A percentile compares a stretch with the other conserved stretches of the same genome.
Conservation (phyloP, 768 basidiomycete genomes). For the Auriscalpium orientale region DNA sequence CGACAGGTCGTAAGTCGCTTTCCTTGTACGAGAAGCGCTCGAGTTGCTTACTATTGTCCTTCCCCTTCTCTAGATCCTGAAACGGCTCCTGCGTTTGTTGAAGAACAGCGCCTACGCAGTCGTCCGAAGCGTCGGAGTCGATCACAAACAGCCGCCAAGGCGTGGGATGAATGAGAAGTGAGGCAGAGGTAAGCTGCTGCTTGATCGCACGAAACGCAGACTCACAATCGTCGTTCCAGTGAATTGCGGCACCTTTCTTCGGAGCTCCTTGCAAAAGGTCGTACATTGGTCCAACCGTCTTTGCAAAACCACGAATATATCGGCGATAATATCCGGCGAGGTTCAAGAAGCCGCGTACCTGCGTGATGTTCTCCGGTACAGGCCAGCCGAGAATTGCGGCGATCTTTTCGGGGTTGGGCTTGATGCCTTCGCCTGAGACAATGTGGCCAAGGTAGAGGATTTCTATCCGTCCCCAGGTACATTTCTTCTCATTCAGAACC, state of each 20-base stretch:
- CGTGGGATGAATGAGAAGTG: conserved; percentile 1
- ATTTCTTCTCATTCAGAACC: neutral
- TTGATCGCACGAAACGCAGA: neutral
- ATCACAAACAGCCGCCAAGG: conserved; percentile 4
- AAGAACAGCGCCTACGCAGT: neutral
- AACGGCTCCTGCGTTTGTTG: conserved; percentile 1
- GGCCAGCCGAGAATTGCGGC: too few relatives aligned
- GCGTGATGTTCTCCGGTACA: too few relatives aligned
- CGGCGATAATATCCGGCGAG: too few relatives aligned
- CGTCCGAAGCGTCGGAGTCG: conserved; percentile 4
- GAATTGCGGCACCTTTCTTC: neutral
- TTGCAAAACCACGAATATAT: too few relatives aligned
- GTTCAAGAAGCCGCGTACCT: too few relatives aligned
- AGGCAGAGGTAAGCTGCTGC: conserved; percentile 1
- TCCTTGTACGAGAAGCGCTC: too few relatives aligned
- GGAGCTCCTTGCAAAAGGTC: neutral
- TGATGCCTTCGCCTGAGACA: neutral
- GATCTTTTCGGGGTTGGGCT: too few relatives aligned
- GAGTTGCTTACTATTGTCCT: neutral
- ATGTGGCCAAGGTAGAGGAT: neutral
- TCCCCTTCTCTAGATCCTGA: neutral
- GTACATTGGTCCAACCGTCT: neutral
- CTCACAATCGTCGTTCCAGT: neutral
- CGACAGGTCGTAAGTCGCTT: too few relatives aligned
- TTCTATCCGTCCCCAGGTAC: neutral